Base-by-base conservation (phyloP, 2,329 filamentous ascomycete species). In the Claviceps pusilla region DNA sequence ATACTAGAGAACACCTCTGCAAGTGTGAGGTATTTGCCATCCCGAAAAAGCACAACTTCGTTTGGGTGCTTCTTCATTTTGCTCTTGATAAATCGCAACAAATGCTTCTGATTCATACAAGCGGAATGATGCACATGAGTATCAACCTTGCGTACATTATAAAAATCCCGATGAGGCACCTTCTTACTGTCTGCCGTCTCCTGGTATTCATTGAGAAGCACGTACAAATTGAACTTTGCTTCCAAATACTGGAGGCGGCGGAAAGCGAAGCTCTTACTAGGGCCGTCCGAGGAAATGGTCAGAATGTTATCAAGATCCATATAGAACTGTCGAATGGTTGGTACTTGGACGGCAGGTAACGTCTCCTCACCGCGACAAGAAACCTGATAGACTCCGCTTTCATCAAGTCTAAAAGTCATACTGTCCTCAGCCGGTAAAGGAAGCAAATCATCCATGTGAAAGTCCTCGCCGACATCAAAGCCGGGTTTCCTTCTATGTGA, bases 31-130 rank as follows among this genome's bases (percentile, higher is more conserved):
- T 95, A 82, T 68, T 91, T 95, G 56, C 87, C 91, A 68, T 98
- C 93, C 65, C 93, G 81, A 68, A 83, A 94, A 48, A 98, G 78
- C 7, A 98, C 93, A 37, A 93, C 82, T 71, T 98, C 93, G 63
- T 97, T 87, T 0, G 90, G 89, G 19, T 81, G 93, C 70, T 95
- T 98, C 78, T 96, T 97, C 89, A 98, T 96, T 73, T 98, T 98
- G 71, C 89, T 95, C 72, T 98, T 98, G 75, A 98, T 98, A 71
- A 98, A 98, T 54, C 93, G 88, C 57, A 98, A 75, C 55, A 98
- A 73, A 77, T 98, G 93, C 71, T 98, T 98, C 70, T 98, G 93
- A 66, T 98, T 98, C 93, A 98, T 98, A 68, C 93, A 98, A 29
- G 93, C 93, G 16, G 93, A 98, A 69, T 98, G 93, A 67, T 98